Conservation (phyloP, 495 filamentous ascomycete species). For the Xylaria bambusicola region DNA sequence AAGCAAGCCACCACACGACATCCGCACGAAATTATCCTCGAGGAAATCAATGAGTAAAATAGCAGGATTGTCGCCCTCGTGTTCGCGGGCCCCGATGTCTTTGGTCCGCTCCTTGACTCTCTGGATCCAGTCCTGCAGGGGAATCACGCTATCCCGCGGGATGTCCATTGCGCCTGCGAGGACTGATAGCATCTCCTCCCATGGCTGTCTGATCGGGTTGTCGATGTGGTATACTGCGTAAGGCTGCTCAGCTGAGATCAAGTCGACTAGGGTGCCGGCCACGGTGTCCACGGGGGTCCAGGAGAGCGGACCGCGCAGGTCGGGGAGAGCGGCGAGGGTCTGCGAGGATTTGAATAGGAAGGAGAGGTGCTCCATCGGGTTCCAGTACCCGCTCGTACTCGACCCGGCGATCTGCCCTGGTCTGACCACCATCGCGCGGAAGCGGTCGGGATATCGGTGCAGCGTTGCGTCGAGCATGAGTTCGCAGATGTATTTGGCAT, state of each 20-base stretch:
- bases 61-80: constrained; percentile 53
- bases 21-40: constrained; percentile 50
- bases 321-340: constrained; percentile 41
- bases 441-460: constrained; percentile 30
- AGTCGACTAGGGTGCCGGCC: constrained; percentile 23
- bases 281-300: constrained; percentile 49
- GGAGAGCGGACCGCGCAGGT: constrained; percentile 38
- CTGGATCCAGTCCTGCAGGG: constrained; percentile 26
- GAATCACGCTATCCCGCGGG: constrained; percentile 12
- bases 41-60: constrained; percentile 49
- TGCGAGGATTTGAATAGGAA: constrained; percentile 57
- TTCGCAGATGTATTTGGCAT: constrained; percentile 14
- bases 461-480: constrained; percentile 2
- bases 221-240: constrained; percentile 57
- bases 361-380: constrained; percentile 48
- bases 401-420: constrained; percentile 47
- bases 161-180: constrained; percentile 47
- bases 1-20: constrained; percentile 56
- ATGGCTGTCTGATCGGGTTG: constrained; percentile 51
- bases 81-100: constrained; percentile 26
- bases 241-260: neutral
- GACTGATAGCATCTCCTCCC: constrained; percentile 45
- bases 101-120: constrained; percentile 27
- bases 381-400: constrained; percentile 54
- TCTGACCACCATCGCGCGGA: constrained; percentile 39